A percentile compares a stretch with the other conserved stretches of the same genome.
phyloP scores from a whole-genome alignment of 805 yeast genomes.

The Ogataea pilisensis region DNA sequence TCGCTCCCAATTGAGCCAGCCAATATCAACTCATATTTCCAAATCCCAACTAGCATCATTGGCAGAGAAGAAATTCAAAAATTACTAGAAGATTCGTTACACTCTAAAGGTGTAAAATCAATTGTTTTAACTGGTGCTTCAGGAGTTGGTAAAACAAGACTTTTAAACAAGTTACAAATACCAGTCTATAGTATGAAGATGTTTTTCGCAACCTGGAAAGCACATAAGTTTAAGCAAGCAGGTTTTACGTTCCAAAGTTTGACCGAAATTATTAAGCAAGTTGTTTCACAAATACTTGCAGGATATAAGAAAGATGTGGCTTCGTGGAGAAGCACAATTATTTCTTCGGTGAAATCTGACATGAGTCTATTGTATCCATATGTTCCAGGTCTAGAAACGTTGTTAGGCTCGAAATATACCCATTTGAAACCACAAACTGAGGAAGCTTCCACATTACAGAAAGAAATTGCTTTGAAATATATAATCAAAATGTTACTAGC shows the following conservation, averaged over 20 bases:
- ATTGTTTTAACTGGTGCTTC: conserved; percentile 37
- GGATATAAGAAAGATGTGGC: conserved; percentile 32
- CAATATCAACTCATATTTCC: conserved; percentile 1
- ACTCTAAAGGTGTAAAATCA: conserved; percentile 19
- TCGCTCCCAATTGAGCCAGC: not conserved
- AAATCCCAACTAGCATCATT: conserved; percentile 24
- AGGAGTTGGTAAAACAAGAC: conserved; percentile 44
- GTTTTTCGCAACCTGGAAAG: conserved; percentile 30
- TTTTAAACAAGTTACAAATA: conserved; percentile 37
- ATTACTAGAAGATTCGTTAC: conserved; percentile 21
- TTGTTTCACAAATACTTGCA: conserved; percentile 39
- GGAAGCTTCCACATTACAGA: conserved; percentile 22
- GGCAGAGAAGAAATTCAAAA: conserved; percentile 28
- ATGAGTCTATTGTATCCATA: conserved; percentile 36
- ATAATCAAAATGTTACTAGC: conserved; percentile 39
- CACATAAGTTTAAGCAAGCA: conserved; percentile 24
- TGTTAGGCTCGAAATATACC: conserved; percentile 40
- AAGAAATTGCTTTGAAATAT: conserved; percentile 39
- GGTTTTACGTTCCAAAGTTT: conserved; percentile 15
- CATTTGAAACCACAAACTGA: conserved; percentile 21
- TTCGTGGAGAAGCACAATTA: conserved; percentile 39
- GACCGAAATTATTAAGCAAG: conserved; percentile 22
- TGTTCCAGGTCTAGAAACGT: conserved; percentile 41
- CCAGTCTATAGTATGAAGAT: conserved; percentile 31
- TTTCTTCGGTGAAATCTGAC: conserved; percentile 37